Conservation (phyloP, 2,329 filamentous ascomycete species). For the Ascosphaera aggregata region DNA sequence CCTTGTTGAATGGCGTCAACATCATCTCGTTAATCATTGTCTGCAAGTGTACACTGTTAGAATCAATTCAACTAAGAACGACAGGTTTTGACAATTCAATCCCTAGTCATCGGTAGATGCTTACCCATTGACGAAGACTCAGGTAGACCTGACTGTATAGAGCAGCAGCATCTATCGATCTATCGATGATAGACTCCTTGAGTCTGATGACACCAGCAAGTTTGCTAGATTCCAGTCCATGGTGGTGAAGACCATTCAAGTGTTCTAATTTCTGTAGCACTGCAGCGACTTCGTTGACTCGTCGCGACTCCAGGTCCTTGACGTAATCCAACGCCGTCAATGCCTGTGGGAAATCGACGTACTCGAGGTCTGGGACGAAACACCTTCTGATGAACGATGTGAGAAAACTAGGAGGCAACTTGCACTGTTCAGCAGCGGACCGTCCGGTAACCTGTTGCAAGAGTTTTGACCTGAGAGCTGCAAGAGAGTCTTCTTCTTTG, state of each 20-base stretch:
- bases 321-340: constrained; percentile 43
- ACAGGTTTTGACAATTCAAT: background rate
- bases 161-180: constrained; percentile 27
- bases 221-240: background rate
- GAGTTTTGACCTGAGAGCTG: background rate
- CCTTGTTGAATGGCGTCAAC: constrained; percentile 37
- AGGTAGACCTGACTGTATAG: constrained; percentile 39
- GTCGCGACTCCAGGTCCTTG: constrained; percentile 36
- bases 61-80: background rate
- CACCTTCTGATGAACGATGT: constrained; percentile 35
- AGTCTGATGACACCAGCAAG: constrained; percentile 29
- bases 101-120: constrained; percentile 8
- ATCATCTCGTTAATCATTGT: constrained; percentile 42
- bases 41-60: constrained; percentile 16
- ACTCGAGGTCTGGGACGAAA: constrained; percentile 30
- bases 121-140: constrained; percentile 38
- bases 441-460: constrained; percentile 32
- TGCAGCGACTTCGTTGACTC: constrained; percentile 32
- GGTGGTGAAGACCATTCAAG: background rate
- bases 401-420: constrained; percentile 38
- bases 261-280: constrained; percentile 29
- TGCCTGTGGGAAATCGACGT: constrained; percentile 42
- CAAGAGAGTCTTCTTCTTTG: background rate
- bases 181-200: constrained; percentile 28
- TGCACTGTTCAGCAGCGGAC: constrained; percentile 35